Conservation (phyloP, 164 flowering plant species). For the Hamamelis virginiana region DNA sequence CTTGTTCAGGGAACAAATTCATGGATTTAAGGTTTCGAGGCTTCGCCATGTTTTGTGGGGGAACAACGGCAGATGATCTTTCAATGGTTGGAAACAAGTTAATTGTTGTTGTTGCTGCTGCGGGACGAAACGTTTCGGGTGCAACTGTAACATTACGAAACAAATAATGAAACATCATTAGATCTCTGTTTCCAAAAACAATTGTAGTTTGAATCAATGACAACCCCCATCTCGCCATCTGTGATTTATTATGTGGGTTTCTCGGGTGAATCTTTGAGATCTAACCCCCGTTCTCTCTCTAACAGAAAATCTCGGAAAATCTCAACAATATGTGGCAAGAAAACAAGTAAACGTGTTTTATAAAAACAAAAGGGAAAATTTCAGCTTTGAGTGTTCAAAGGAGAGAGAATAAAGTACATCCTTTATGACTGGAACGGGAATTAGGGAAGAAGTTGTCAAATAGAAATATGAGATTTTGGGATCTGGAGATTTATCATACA, state of each 20-base stretch:
- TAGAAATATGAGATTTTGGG: neutral
- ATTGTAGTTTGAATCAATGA: too few species aligned
- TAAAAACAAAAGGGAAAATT: neutral
- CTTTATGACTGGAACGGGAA: neutral
- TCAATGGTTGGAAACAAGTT: constrained; percentile 38
- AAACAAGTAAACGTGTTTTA: too few species aligned
- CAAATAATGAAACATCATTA: neutral
- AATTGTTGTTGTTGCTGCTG: constrained; percentile 30
- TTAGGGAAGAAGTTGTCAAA: neutral
- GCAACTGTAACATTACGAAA: constrained; percentile 23
- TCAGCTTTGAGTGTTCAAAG: neutral
- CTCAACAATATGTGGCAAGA: too few species aligned
- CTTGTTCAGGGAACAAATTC: constrained; percentile 42
- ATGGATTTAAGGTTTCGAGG: constrained; percentile 27
- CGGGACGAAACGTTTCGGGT: constrained; percentile 12
- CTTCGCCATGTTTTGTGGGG: neutral
- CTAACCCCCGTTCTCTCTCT: too few species aligned
- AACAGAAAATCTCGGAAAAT: too few species aligned
- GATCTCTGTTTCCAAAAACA: neutral
- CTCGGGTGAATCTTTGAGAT: too few species aligned
- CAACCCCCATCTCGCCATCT: too few species aligned
- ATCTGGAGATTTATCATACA: neutral
- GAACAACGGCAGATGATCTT: constrained; percentile 7
- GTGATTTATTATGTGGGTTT: too few species aligned
- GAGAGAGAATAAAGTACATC: neutral